Conservation (phyloP, 2,329 filamentous ascomycete genomes). For the Penicillium crustosum region DNA sequence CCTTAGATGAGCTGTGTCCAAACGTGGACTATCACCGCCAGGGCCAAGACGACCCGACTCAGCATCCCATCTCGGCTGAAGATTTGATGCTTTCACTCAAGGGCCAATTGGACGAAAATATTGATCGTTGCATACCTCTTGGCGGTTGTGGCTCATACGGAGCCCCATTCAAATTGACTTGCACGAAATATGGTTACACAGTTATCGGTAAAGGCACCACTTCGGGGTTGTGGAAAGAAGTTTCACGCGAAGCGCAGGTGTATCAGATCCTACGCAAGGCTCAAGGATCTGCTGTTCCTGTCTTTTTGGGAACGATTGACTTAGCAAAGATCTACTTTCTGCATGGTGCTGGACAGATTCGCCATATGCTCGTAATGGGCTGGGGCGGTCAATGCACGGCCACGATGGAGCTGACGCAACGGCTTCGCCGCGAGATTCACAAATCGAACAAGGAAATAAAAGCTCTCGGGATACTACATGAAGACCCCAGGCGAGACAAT, state of each 20-base stretch:
- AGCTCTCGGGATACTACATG: constrained; percentile 21
- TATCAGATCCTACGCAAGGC: not conserved
- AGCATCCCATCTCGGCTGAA: too few species aligned
- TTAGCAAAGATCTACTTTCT: constrained; percentile 28
- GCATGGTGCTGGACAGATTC: constrained; percentile 16
- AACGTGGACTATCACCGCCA: not conserved
- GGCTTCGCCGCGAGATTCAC: not conserved
- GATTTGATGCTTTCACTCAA: too few species aligned
- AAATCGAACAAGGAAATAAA: not conserved
- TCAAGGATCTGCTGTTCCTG: constrained; percentile 12
- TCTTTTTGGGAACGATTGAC: constrained; percentile 16
- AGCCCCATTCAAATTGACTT: not conserved
- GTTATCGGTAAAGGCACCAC: not conserved
- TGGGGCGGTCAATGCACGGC: not conserved
- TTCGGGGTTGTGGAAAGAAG: not conserved
- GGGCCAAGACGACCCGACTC: not conserved
- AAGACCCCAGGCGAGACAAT: constrained; percentile 14
- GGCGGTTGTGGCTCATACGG: not conserved
- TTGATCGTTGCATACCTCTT: not conserved
- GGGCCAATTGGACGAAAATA: not conserved
- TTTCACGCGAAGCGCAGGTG: not conserved
- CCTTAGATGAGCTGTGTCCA: not conserved
- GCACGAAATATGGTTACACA: not conserved
- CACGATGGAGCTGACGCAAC: not conserved
- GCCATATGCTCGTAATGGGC: not conserved